Percentiles rank a stretch among this genome's conserved stretches.
phyloP scores from a whole-genome alignment of 225 moss, liverwort and hornwort species.

The Physcomitrellopsis africana region DNA sequence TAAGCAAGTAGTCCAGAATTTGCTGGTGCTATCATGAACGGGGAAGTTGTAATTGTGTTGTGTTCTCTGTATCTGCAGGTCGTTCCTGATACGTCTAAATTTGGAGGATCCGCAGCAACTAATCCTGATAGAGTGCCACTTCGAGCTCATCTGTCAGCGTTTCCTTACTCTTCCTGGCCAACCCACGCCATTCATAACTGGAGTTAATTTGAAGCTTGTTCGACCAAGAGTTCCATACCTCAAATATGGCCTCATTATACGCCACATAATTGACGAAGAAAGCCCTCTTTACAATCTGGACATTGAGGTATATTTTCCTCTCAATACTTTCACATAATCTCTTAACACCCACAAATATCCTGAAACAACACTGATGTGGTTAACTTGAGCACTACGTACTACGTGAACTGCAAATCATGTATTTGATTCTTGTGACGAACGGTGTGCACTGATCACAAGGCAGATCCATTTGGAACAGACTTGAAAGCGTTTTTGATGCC shows the following conservation, averaged over 20 bases:
- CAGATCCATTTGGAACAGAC: neutral
- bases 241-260: conserved; percentile 62
- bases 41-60: too few species aligned
- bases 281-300: conserved; percentile 64
- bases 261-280: conserved; percentile 65
- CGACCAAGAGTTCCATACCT: conserved; percentile 51
- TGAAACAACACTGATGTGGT: too few species aligned
- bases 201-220: conserved; percentile 54
- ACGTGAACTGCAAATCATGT: too few species aligned
- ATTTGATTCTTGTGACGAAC: too few species aligned
- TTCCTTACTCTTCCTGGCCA: conserved; percentile 37
- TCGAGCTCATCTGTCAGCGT: conserved; percentile 54
- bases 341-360: too few species aligned
- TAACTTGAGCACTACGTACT: too few species aligned
- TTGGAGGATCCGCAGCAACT: conserved; percentile 53
- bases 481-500: too few species aligned
- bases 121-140: conserved; percentile 68
- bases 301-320: conserved; percentile 37
- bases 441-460: too few species aligned
- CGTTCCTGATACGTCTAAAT: conserved; percentile 58
- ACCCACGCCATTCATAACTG: conserved; percentile 41
- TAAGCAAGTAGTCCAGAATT: too few species aligned
- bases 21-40: too few species aligned
- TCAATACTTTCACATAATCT: too few species aligned
- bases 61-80: conserved; percentile 35